Conservation (phyloP, 345 rosid species). For the Jatropha curcas region DNA sequence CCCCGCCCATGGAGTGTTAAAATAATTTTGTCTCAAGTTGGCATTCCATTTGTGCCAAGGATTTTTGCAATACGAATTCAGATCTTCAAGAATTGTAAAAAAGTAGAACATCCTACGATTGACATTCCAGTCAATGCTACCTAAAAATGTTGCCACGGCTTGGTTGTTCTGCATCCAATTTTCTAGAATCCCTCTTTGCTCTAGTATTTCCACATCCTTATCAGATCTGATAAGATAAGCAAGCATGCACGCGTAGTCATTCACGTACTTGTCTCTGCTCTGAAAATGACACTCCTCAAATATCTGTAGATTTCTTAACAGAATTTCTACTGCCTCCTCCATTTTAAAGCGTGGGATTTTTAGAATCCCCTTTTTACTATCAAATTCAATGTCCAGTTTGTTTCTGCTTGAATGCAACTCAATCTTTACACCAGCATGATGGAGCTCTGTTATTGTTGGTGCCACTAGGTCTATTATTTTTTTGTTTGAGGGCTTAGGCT, state of each 20-base stretch:
- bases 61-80: not conserved
- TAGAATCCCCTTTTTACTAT: not conserved
- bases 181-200: not conserved
- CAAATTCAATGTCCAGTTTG: not conserved
- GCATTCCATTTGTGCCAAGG: conserved; percentile 27
- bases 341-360: not conserved
- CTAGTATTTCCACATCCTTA: conserved; percentile 20
- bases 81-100: not conserved
- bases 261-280: too few relatives aligned
- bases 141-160: not conserved
- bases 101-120: conserved; percentile 1
- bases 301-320: not conserved
- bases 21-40: conserved; percentile 14
- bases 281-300: not conserved
- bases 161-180: not conserved
- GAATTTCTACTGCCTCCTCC: not conserved
- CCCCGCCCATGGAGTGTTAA: conserved; percentile 25
- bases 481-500: not conserved
- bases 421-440: not conserved
- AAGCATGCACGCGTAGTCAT: too few relatives aligned
- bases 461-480: not conserved
- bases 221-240: too few relatives aligned
- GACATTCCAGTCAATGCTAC: not conserved
- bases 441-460: not conserved
- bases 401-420: not conserved